Base-by-base conservation (phyloP, 78 protist species). In the Reticulomyxa filosa region DNA sequence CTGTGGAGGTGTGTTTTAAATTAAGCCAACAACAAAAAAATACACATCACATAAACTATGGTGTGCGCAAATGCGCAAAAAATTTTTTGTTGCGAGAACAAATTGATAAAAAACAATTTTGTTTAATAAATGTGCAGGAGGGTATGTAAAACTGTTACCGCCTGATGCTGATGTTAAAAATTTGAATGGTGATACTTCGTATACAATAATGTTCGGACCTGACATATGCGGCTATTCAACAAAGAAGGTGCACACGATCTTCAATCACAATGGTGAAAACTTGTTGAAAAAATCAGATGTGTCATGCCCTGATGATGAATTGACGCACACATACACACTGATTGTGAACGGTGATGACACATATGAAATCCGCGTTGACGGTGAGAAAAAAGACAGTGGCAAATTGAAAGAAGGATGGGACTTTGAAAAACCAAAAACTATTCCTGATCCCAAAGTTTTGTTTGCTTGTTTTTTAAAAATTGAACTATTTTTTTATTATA, bases 281-380 rank as follows among this genome's bases (percentile, higher is more conserved):
- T 73, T 65, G 53, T 67, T 75, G 62, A 42, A 71, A 67, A 87
- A 84, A 74, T 74, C 70, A 62, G 81, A 74, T 32, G 5, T 71
- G n/a, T 1, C 48, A 48, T 39, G 72, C 39, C 23, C 34, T 25
- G 30, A 11, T 48, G 97, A 94, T 83, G 73, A 81, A 75, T 46
- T 69, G 42, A 75, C 93, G n/a, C 99, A 94, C 79, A 59, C 84
- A 67, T 94, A 94, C 88, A 91, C 99, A n/a, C 82, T 90, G 29
- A n/a, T 82, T 48, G 62, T 94, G 57, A 32, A 57, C 48, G 83
- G 94, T 53, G 94, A 91, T 77, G 75, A 84, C 84, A 78, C 86
- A 25, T 94, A 87, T 80, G 83, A 77, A 57, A 82, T 93, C 29
- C 69, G 38, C 26, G 70, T 90, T 37, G 96, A 93, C 70, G 65